These are phyloP conservation scores for Candida insectorum DNA, from an alignment of 805 yeast genomes.

Conservation along the genomic window DNA sequence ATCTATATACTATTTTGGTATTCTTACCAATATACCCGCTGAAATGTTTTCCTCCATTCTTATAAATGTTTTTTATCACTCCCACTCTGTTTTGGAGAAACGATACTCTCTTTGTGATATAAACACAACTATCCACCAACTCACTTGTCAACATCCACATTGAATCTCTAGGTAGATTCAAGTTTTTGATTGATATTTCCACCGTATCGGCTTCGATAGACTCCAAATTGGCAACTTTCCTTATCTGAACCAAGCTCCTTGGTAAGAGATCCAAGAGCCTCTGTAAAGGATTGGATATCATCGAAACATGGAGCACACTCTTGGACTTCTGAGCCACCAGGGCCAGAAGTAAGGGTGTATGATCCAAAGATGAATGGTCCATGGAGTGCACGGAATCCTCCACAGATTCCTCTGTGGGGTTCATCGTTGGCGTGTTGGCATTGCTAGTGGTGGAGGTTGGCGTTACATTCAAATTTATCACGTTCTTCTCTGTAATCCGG, in stretches of 20 bases:
- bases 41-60: slow-evolving; percentile 63
- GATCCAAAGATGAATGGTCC: not conserved
- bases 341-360: not conserved
- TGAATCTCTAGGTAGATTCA: slow-evolving; percentile 80
- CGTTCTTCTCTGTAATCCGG: slow-evolving; percentile 14
- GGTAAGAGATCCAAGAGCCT: slow-evolving; percentile 61
- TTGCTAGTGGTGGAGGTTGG: slow-evolving; percentile 3
- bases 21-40: slow-evolving; percentile 73
- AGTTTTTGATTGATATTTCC: slow-evolving; percentile 77
- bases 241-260: slow-evolving; percentile 61
- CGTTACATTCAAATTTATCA: slow-evolving; percentile 9
- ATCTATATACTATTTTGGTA: slow-evolving; percentile 81
- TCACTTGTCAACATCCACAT: slow-evolving; percentile 82
- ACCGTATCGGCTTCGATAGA: slow-evolving; percentile 74
- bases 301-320: slow-evolving; percentile 45
- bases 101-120: slow-evolving; percentile 59
- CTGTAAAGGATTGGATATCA: slow-evolving; percentile 59
- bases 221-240: slow-evolving; percentile 36
- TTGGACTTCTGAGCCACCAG: slow-evolving; percentile 15
- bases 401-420: not conserved
- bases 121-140: slow-evolving; percentile 61
- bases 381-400: not conserved
- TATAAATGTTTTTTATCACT: slow-evolving; percentile 57
- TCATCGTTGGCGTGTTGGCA: slow-evolving; percentile 1
- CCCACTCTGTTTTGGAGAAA: slow-evolving; percentile 64